Evolutionary conservation across 306 rosid genomes (phyloP).

Genomic region (Cotoneaster glaucophyllus): DNA sequence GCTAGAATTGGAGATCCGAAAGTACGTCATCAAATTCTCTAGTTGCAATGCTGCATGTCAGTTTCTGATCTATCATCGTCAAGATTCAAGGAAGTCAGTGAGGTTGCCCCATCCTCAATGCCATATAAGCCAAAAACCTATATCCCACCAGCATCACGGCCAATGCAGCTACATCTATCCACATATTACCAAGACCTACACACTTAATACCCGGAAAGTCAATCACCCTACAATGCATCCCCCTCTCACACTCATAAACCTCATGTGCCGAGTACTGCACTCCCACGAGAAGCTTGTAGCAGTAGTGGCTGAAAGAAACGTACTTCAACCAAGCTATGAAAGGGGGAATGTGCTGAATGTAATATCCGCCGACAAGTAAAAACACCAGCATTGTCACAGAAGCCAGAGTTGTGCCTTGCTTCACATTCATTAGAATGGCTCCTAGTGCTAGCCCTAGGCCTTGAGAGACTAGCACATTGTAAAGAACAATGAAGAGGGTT

Average conservation of each 20-base stretch:
- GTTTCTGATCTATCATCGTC: constrained; percentile 11
- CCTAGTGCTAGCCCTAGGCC: constrained; percentile 90
- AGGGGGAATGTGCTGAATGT: constrained; percentile 66
- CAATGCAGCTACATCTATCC: constrained; percentile 75
- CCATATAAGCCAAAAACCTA: constrained; percentile 69
- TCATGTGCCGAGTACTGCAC: constrained; percentile 63
- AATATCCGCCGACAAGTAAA: constrained; percentile 82
- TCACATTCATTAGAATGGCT: constrained; percentile 78
- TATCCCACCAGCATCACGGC: constrained; percentile 67
- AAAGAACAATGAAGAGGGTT: constrained; percentile 64
- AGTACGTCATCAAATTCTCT: constrained; percentile 6
- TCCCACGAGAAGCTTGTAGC: constrained; percentile 73
- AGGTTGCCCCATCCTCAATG: constrained; percentile 55
- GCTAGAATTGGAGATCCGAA: constrained; percentile 3
- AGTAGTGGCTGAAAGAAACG: constrained; percentile 64
- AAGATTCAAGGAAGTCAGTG: constrained; percentile 32
- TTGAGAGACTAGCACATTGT: constrained; percentile 78
- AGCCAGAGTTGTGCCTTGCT: constrained; percentile 79
- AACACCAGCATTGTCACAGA: constrained; percentile 77
- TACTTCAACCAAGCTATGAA: constrained; percentile 88
- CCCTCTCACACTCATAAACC: constrained; percentile 46
- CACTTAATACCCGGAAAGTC: constrained; percentile 61
- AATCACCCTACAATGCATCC: constrained; percentile 42
- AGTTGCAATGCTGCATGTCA: constrained; percentile 5
- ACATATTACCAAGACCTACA: constrained; percentile 44